Evolutionary conservation across 208 protist genomes (phyloP).

Genomic region (Trypanosoma platydactyli): DNA sequence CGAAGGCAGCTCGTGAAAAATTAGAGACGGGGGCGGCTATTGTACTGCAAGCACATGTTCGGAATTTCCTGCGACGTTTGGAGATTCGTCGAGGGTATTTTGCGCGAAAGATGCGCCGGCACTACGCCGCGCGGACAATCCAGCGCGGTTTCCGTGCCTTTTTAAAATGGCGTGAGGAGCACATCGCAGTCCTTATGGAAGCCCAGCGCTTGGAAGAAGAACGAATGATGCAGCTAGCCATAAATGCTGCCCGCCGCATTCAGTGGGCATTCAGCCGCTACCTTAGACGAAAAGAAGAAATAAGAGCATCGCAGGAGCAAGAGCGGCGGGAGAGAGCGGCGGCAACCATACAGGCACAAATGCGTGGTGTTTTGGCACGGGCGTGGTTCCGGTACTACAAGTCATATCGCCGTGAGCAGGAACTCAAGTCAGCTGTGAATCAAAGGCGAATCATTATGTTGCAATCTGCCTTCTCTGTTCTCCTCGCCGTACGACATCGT

Average conservation of each 20-base stretch:
- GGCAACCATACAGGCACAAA: conserved; percentile 68
- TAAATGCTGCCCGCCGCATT: conserved; percentile 73
- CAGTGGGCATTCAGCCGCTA: conserved; percentile 59
- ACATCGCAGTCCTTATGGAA: conserved; percentile 52
- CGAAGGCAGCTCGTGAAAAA: conserved; percentile 38
- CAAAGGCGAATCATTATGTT: conserved; percentile 60
- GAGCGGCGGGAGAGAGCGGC: conserved; percentile 55
- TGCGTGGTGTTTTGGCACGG: conserved; percentile 80
- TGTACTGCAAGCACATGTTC: conserved; percentile 63
- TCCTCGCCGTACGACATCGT: conserved; percentile 32
- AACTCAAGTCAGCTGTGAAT: conserved; percentile 64
- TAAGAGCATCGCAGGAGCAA: conserved; percentile 32
- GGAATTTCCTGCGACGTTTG: conserved; percentile 70
- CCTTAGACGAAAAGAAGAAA: conserved; percentile 43
- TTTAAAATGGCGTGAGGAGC: conserved; percentile 45
- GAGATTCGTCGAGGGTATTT: conserved; percentile 58
- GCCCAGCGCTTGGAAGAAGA: conserved; percentile 64
- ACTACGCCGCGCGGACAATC: conserved; percentile 71
- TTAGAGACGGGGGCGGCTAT: conserved; percentile 47
- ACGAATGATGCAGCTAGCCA: conserved; percentile 38
- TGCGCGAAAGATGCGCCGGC: conserved; percentile 44
- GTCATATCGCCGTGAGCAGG: conserved; percentile 68
- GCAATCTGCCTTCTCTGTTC: conserved; percentile 50
- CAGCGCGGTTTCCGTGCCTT: conserved; percentile 74
- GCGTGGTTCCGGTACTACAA: conserved; percentile 87